A percentile compares a stretch with the other conserved stretches of the same genome.
Conservation (phyloP, 75 land plant genomes). For the Chamaecyparis obtusa region DNA sequence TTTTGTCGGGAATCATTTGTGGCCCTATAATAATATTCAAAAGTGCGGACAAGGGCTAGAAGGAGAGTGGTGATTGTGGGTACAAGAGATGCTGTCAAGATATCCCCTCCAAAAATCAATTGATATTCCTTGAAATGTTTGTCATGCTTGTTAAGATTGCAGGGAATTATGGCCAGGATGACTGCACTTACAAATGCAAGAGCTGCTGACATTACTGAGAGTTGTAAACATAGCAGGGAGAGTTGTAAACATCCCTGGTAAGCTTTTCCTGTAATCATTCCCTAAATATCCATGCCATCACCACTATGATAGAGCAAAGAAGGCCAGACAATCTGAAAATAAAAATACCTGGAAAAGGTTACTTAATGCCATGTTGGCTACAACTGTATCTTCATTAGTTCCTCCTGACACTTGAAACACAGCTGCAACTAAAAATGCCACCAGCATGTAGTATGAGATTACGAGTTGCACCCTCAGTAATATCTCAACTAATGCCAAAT, state of each 20-base stretch:
- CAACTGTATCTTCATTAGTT: too few relatives aligned
- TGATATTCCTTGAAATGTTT: neutral
- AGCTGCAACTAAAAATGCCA: neutral
- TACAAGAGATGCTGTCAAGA: neutral
- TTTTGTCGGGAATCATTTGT: neutral
- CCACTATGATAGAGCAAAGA: too few relatives aligned
- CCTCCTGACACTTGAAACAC: too few relatives aligned
- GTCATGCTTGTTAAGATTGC: neutral
- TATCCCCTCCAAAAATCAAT: neutral
- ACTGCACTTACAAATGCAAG: neutral
- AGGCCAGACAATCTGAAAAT: too few relatives aligned
- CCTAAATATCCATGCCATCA: too few relatives aligned
- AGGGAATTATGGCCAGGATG: neutral
- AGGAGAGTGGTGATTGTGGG: neutral
- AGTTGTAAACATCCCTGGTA: neutral
- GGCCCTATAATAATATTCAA: neutral
- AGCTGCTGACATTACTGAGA: neutral
- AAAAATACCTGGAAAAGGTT: too few relatives aligned
- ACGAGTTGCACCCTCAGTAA: too few relatives aligned
- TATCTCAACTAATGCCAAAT: too few relatives aligned
- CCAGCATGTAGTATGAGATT: neutral
- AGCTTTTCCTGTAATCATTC: too few relatives aligned
- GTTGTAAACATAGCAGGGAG: neutral
- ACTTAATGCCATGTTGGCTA: too few relatives aligned
- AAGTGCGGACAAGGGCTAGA: neutral